Evolutionary conservation across 2,329 filamentous ascomycete species (phyloP).

Genomic region (Pezicula rhizophila): DNA sequence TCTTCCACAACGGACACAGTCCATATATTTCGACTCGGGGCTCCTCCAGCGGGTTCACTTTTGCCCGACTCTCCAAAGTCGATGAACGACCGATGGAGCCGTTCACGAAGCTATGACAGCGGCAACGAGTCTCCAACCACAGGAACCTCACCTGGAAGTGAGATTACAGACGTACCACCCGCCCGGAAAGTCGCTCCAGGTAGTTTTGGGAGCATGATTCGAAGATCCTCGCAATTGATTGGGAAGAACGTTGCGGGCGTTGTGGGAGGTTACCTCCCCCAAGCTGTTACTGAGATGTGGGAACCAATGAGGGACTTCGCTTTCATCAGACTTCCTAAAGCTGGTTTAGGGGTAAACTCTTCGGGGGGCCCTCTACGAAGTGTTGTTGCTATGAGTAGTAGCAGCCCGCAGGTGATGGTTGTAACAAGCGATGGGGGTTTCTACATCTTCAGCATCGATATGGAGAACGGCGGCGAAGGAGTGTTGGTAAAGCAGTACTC

Average conservation of each 20-base stretch:
- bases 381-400: slow-evolving; percentile 96
- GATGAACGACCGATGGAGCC: slow-evolving; percentile 17
- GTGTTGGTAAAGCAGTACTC: slow-evolving; percentile 87
- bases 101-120: slow-evolving; percentile 47
- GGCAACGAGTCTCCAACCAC: slow-evolving; percentile 42
- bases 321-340: slow-evolving; percentile 85
- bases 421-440: slow-evolving; percentile 94
- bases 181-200: slow-evolving; percentile 53
- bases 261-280: slow-evolving; percentile 85
- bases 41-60: slow-evolving; percentile 32
- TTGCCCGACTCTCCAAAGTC: slow-evolving; percentile 27
- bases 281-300: slow-evolving; percentile 96
- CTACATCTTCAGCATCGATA: slow-evolving; percentile 90
- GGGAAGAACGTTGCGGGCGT: slow-evolving; percentile 82
- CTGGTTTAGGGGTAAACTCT: slow-evolving; percentile 27
- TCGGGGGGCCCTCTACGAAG: slow-evolving; percentile 61
- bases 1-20: slow-evolving; percentile 95
- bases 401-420: slow-evolving; percentile 93
- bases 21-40: slow-evolving; percentile 82
- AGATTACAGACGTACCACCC: slow-evolving; percentile 21
- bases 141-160: slow-evolving; percentile 23
- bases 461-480: slow-evolving; percentile 91
- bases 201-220: slow-evolving; percentile 81
- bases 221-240: slow-evolving; percentile 92
- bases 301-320: slow-evolving; percentile 93